Conservation (phyloP, 345 rosid genomes). For the Durio zibethinus region DNA sequence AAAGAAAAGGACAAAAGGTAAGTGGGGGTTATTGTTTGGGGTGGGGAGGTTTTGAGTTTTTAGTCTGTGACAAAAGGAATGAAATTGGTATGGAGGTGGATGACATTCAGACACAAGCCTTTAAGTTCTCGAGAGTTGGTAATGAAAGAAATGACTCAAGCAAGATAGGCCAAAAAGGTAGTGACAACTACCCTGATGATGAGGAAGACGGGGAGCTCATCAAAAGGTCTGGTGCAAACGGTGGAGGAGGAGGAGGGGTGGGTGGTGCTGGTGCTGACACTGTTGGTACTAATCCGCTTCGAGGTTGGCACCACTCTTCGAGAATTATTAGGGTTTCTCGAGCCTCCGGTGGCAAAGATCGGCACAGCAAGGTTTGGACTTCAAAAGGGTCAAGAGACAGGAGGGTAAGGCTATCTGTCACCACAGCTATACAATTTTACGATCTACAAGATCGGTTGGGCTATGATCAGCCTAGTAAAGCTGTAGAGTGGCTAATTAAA, state of each 20-base stretch:
- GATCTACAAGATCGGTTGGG: conserved; percentile 95
- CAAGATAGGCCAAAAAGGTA: conserved; percentile 33
- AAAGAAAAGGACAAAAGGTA: not conserved
- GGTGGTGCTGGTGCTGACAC: conserved; percentile 2
- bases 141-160: conserved; percentile 40
- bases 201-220: conserved; percentile 49
- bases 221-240: conserved; percentile 33
- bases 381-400: conserved; percentile 89
- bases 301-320: conserved; percentile 71
- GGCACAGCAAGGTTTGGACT: conserved; percentile 97
- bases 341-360: conserved; percentile 96
- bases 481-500: conserved; percentile 93
- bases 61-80: conserved; percentile 47
- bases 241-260: conserved; percentile 21
- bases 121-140: conserved; percentile 55
- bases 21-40: not conserved
- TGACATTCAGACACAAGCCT: conserved; percentile 58
- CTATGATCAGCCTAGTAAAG: conserved; percentile 95
- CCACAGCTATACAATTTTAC: conserved; percentile 91
- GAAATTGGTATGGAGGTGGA: conserved; percentile 87
- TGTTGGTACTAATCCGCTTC: conserved; percentile 34
- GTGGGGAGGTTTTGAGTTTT: conserved; percentile 14
- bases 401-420: conserved; percentile 80
- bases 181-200: conserved; percentile 42
- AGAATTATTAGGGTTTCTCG: conserved; percentile 94